Evolutionary conservation across 2,329 filamentous ascomycete species (phyloP).

Genomic region (Chalara sp.): DNA sequence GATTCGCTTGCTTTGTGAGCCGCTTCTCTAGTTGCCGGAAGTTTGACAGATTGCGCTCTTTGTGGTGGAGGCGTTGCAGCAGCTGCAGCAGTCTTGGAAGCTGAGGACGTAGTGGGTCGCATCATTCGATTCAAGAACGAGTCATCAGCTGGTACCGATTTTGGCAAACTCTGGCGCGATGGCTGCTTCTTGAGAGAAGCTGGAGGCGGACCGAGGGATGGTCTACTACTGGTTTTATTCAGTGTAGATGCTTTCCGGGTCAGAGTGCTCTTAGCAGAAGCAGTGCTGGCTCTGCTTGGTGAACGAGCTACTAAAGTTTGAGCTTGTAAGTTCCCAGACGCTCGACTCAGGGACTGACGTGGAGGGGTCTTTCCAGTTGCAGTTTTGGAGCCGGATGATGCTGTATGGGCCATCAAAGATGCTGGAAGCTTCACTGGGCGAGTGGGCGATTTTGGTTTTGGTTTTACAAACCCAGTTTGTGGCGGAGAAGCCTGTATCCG

Average conservation of each 20-base stretch:
- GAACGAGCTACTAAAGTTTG: conserved; percentile 27
- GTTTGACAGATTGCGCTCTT: conserved; percentile 18
- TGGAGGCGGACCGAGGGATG: conserved; percentile 47
- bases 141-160: conserved; percentile 51
- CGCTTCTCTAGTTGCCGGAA: conserved; percentile 21
- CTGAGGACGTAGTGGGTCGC: conserved; percentile 64
- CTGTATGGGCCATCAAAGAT: conserved; percentile 62
- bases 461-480: conserved; percentile 41
- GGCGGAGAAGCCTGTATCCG: conserved; percentile 22
- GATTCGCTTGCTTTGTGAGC: conserved; percentile 14
- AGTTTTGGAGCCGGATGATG: conserved; percentile 60
- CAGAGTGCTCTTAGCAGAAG: conserved; percentile 10
- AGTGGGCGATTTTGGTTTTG: conserved; percentile 62
- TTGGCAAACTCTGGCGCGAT: conserved; percentile 40
- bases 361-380: conserved; percentile 28
- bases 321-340: conserved; percentile 27
- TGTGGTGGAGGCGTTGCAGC: conserved; percentile 39
- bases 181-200: conserved; percentile 38
- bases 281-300: conserved; percentile 21
- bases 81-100: conserved; percentile 56
- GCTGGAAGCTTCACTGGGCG: conserved; percentile 60
- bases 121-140: conserved; percentile 77
- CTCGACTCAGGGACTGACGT: conserved; percentile 36
- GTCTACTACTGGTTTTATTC: conserved; percentile 17
- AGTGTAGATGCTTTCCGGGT: conserved; percentile 21